These are phyloP conservation scores for Rhizopogon roseolus DNA, from an alignment of 768 basidiomycete species.

Conservation along the genomic window DNA sequence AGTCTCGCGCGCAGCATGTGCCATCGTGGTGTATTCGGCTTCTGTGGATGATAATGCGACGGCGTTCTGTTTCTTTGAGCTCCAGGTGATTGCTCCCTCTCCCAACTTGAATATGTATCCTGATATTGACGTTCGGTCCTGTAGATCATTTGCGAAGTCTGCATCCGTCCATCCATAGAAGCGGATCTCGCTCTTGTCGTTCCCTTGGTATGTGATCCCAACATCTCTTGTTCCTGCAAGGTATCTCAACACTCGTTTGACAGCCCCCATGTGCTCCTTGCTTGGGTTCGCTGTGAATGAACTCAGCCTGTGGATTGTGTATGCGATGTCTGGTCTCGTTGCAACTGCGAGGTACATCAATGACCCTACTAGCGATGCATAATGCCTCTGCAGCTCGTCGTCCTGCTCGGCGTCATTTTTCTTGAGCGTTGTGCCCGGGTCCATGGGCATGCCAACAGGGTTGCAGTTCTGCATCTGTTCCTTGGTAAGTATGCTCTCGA, in stretches of 20 bases:
- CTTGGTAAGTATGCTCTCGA: too few species aligned
- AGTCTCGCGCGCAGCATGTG: not conserved
- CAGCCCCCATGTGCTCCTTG: not conserved
- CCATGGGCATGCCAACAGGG: not conserved
- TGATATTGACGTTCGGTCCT: slow-evolving; percentile 16
- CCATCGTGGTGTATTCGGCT: slow-evolving; percentile 5
- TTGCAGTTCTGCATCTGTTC: not conserved
- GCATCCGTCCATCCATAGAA: slow-evolving; percentile 20
- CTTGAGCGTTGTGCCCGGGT: not conserved
- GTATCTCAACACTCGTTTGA: slow-evolving; percentile 13
- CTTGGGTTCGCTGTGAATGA: not conserved
- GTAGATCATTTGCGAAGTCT: slow-evolving; percentile 19
- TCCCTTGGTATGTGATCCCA: slow-evolving; percentile 1
- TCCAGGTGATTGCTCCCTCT: slow-evolving; percentile 25
- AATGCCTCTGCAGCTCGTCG: slow-evolving; percentile 7
- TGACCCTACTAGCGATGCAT: too few species aligned
- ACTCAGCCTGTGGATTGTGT: too few species aligned
- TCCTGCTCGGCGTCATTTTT: not conserved
- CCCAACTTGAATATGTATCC: slow-evolving; percentile 21
- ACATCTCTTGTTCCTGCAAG: not conserved
- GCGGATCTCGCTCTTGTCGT: not conserved
- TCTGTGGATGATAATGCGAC: slow-evolving; percentile 7
- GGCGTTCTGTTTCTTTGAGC: slow-evolving; percentile 28
- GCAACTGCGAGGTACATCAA: too few species aligned
- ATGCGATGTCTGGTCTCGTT: too few species aligned